These are phyloP conservation scores for Boletellus deceptivus DNA, from an alignment of 1,284 basidiomycete species.

Conservation along the genomic window DNA sequence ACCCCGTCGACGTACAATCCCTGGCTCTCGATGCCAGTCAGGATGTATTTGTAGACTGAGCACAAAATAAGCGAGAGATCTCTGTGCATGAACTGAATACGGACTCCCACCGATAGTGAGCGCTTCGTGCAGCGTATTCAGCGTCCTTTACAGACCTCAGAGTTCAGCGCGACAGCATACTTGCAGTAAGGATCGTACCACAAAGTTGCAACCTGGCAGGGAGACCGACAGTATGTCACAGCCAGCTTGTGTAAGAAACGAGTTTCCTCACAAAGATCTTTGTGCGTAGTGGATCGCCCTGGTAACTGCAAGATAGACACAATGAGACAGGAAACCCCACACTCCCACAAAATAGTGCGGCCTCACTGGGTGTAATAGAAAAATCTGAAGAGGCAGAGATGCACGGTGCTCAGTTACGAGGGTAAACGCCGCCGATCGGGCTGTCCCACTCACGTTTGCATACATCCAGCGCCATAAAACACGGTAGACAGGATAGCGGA, in stretches of 20 bases:
- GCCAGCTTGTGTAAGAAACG: no score
- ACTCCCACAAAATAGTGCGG: neutral
- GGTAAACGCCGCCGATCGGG: no score
- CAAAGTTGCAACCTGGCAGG: neutral
- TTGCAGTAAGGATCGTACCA: neutral
- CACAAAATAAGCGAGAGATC: neutral
- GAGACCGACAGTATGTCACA: no score
- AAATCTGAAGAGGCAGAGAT: neutral
- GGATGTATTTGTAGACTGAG: constrained; percentile 3
- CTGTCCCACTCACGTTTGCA: neutral
- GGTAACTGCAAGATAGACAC: neutral
- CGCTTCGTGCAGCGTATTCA: constrained; percentile 4
- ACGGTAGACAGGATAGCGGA: neutral
- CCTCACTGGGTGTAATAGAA: neutral
- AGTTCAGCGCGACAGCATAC: no score
- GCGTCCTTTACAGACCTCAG: neutral
- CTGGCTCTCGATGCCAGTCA: neutral
- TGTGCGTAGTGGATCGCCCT: neutral
- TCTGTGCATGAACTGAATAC: neutral
- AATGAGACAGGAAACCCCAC: no score
- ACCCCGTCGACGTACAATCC: no score
- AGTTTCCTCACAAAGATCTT: neutral
- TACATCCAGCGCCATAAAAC: neutral
- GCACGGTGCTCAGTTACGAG: no score
- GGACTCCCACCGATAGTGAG: constrained; percentile 1